Evolutionary conservation across 2,329 filamentous ascomycete genomes (phyloP).

Genomic region (Sclerotinia spermophila): DNA sequence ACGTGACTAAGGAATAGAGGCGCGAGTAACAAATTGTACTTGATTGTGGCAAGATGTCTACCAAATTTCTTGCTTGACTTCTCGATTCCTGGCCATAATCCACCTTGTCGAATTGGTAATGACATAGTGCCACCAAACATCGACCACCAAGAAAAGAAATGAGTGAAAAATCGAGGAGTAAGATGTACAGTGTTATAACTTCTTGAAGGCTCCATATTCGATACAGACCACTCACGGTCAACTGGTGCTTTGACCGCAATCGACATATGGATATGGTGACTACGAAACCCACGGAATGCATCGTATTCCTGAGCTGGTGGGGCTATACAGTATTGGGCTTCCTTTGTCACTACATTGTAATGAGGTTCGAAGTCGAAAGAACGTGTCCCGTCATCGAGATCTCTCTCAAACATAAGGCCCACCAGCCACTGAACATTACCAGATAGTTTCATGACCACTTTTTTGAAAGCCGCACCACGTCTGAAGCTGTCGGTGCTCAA

Average conservation of each 20-base stretch:
- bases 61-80: slow-evolving; percentile 99
- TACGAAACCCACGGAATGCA: slow-evolving; percentile 94
- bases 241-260: slow-evolving; percentile 84
- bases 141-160: slow-evolving; percentile 98
- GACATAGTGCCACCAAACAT: slow-evolving; percentile 95
- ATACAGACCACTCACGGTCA: slow-evolving; percentile 79
- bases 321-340: slow-evolving; percentile 67
- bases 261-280: slow-evolving; percentile 93
- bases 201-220: slow-evolving; percentile 69
- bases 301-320: slow-evolving; percentile 65
- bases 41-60: slow-evolving; percentile 94
- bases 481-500: slow-evolving; percentile 56
- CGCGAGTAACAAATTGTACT: slow-evolving; percentile 90
- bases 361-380: slow-evolving; percentile 90
- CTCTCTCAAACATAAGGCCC: slow-evolving; percentile 87
- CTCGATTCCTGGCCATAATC: slow-evolving; percentile 85
- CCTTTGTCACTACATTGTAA: slow-evolving; percentile 83
- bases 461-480: slow-evolving; percentile 85
- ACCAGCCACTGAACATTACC: slow-evolving; percentile 92
- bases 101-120: slow-evolving; percentile 86
- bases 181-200: slow-evolving; percentile 98
- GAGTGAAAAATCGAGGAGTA: slow-evolving; percentile 92
- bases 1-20: slow-evolving; percentile 94
- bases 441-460: slow-evolving; percentile 97
- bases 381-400: slow-evolving; percentile 65